phyloP scores from a whole-genome alignment of 306 rosid species.

The Rosa lucieae region DNA sequence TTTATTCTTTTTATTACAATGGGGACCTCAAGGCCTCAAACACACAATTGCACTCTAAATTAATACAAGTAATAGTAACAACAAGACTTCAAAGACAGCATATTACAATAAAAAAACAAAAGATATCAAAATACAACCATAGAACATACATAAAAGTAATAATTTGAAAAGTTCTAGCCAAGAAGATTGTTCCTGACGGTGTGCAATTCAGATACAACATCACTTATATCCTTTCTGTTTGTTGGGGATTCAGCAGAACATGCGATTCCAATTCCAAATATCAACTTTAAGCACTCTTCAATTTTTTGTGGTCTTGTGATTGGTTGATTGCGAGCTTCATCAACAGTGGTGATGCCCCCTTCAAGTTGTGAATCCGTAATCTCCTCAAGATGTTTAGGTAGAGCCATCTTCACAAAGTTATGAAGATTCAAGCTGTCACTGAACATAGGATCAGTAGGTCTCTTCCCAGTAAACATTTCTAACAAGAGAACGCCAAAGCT shows the following conservation, averaged over 20 bases:
- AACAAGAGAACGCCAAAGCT: conserved; percentile 6
- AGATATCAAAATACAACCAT: too few species aligned
- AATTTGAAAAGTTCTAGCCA: neutral
- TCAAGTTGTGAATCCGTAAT: conserved; percentile 7
- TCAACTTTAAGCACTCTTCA: neutral
- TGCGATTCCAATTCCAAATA: neutral
- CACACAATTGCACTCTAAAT: too few species aligned
- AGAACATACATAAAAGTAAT: too few species aligned
- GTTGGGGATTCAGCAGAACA: neutral
- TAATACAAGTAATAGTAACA: too few species aligned
- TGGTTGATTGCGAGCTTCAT: neutral
- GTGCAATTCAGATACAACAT: neutral
- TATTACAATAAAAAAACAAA: too few species aligned
- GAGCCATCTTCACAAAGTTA: neutral
- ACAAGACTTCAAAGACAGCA: too few species aligned
- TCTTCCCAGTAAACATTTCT: neutral
- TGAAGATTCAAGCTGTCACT: conserved; percentile 15
- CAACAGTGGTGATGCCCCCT: neutral
- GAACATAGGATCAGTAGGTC: conserved; percentile 9
- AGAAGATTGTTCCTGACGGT: neutral
- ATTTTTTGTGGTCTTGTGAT: neutral
- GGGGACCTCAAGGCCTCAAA: too few species aligned
- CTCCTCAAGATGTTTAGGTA: neutral
- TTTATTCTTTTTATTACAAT: too few species aligned
- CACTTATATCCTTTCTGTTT: neutral